Percentiles rank a stretch among this genome's conserved stretches.
Evolutionary conservation across 257 asterid species (phyloP).

Genomic region (Lithospermum erythrorhizon): DNA sequence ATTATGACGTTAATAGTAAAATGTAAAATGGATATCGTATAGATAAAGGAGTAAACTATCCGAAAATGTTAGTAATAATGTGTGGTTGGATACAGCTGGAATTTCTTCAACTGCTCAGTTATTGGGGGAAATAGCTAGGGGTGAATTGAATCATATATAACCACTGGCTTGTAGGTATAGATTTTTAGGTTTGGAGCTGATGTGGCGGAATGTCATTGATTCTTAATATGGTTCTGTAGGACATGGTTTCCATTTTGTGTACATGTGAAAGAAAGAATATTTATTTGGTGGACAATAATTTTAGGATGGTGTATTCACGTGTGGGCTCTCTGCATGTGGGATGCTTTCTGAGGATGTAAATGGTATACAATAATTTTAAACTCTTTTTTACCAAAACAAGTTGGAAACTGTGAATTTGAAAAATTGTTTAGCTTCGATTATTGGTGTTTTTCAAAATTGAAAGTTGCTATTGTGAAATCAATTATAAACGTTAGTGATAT

Average conservation of each 20-base stretch:
- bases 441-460: no score
- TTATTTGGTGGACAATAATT: background rate
- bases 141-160: no score
- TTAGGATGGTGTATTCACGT: background rate
- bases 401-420: background rate
- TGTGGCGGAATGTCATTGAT: background rate
- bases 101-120: background rate
- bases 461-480: no score
- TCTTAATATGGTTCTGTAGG: constrained; percentile 2
- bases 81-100: constrained; percentile 47
- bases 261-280: constrained; percentile 16
- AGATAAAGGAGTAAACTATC: no score
- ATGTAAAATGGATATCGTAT: no score
- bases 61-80: background rate
- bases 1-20: no score
- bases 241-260: constrained; percentile 6
- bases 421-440: no score
- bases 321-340: background rate
- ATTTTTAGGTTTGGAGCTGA: background rate
- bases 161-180: background rate
- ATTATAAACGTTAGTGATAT: no score
- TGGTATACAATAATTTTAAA: no score
- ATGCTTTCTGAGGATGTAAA: background rate
- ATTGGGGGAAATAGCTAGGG: no score
- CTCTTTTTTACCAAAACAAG: background rate